Conservation (phyloP, 306 rosid genomes). For the Trifolium dubium region DNA sequence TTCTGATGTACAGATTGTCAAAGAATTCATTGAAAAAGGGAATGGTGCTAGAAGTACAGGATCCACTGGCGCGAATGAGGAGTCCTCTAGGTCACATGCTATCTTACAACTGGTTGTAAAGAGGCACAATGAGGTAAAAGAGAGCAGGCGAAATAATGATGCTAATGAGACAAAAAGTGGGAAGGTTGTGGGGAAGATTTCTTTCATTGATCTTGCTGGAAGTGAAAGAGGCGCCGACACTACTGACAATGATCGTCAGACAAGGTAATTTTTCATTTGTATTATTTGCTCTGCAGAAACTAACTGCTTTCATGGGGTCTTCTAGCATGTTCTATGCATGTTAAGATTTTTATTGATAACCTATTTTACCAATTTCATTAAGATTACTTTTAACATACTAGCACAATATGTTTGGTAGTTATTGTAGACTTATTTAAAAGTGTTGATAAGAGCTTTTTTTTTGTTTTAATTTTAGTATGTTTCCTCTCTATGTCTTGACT, state of each 20-base stretch:
- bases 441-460: background rate
- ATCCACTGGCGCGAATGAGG: constrained; percentile 98
- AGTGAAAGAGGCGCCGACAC: constrained; percentile 99
- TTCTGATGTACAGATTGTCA: constrained; percentile 96
- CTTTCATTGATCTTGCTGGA: constrained; percentile 98
- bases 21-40: constrained; percentile 92
- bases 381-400: background rate
- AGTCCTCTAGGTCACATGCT: constrained; percentile 98
- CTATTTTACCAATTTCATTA: constrained; percentile 19
- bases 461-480: background rate
- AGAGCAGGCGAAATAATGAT: constrained; percentile 73
- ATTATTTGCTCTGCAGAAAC: constrained; percentile 22
- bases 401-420: background rate
- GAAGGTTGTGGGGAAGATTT: constrained; percentile 94
- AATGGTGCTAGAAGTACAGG: constrained; percentile 95
- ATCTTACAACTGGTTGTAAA: constrained; percentile 88
- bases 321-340: constrained; percentile 24
- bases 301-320: constrained; percentile 19
- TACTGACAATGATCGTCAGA: constrained; percentile 98
- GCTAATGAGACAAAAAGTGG: constrained; percentile 78
- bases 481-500: background rate
- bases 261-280: constrained; percentile 57
- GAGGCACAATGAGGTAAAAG: constrained; percentile 89
- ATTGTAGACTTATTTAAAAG: background rate
- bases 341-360: constrained; percentile 5